These are phyloP conservation scores for Nigrospora sphaerica DNA, from an alignment of 2,329 filamentous ascomycete species.

Conservation along the genomic window DNA sequence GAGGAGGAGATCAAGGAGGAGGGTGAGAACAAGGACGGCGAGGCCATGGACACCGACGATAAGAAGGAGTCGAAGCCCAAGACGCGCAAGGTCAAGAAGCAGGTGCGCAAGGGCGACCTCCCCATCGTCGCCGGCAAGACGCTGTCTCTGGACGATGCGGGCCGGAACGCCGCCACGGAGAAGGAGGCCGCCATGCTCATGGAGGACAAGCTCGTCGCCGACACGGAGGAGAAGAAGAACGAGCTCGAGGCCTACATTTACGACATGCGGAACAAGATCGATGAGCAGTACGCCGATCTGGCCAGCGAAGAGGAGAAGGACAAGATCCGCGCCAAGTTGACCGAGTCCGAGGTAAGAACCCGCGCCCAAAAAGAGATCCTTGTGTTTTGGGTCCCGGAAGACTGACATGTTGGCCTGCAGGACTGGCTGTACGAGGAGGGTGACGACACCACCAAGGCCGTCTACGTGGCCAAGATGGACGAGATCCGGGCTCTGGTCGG, in stretches of 20 bases:
- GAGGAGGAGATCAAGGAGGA: conserved; percentile 81
- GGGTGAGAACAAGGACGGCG: conserved; percentile 57
- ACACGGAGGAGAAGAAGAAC: conserved; percentile 99
- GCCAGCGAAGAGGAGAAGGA: conserved; percentile 88
- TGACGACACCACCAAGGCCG: conserved; percentile 86
- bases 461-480: conserved; percentile 92
- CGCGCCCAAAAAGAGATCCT: not conserved
- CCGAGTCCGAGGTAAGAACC: conserved; percentile 70
- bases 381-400: too few relatives aligned
- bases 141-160: conserved; percentile 58
- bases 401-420: conserved; percentile 35
- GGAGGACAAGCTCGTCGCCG: conserved; percentile 96
- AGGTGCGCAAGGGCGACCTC: conserved; percentile 93
- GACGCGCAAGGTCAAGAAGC: conserved; percentile 98
- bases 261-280: conserved; percentile 90
- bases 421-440: conserved; percentile 99
- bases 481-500: conserved; percentile 88
- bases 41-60: conserved; percentile 80
- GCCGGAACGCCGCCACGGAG: conserved; percentile 66
- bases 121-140: conserved; percentile 79
- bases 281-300: conserved; percentile 84
- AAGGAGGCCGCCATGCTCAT: conserved; percentile 87
- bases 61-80: conserved; percentile 56
- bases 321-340: conserved; percentile 77
- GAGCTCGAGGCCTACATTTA: conserved; percentile 98